These are phyloP conservation scores for Leishmania aethiopica DNA, from an alignment of 208 protist genomes.

Conservation along the genomic window DNA sequence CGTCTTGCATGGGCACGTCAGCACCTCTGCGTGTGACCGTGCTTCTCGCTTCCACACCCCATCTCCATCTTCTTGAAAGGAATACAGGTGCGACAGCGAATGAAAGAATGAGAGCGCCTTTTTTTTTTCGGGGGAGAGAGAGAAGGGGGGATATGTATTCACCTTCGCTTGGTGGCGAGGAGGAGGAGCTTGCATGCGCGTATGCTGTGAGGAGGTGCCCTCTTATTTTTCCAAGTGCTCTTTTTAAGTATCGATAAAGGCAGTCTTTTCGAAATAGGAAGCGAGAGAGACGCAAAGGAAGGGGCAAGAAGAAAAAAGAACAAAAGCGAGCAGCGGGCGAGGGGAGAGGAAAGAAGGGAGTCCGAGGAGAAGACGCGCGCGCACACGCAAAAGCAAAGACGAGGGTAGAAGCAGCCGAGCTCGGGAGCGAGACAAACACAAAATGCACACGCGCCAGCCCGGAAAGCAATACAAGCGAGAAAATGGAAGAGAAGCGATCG, in stretches of 20 bases:
- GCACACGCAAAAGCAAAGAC: neutral
- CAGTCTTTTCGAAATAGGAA: neutral
- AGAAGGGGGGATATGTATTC: neutral
- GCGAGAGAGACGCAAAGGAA: neutral
- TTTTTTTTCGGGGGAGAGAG: neutral
- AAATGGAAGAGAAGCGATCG: neutral
- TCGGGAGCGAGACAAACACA: neutral
- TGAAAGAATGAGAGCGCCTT: neutral
- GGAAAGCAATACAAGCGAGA: neutral
- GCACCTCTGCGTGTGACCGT: neutral
- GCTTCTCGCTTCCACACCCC: neutral
- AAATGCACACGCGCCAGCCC: neutral
- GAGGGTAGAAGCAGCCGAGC: neutral
- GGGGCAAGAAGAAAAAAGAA: neutral
- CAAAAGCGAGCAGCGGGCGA: neutral
- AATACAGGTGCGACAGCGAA: neutral
- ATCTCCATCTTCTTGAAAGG: neutral
- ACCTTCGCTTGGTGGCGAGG: neutral
- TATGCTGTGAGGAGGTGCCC: neutral
- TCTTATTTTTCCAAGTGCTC: neutral
- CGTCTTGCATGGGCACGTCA: neutral
- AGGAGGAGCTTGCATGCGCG: neutral
- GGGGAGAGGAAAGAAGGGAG: neutral
- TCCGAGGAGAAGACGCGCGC: neutral
- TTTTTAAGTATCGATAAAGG: neutral